A percentile compares a stretch with the other conserved stretches of the same genome.
Evolutionary conservation across 768 basidiomycete genomes (phyloP).

Genomic region (Rhodotorula babjevae): DNA sequence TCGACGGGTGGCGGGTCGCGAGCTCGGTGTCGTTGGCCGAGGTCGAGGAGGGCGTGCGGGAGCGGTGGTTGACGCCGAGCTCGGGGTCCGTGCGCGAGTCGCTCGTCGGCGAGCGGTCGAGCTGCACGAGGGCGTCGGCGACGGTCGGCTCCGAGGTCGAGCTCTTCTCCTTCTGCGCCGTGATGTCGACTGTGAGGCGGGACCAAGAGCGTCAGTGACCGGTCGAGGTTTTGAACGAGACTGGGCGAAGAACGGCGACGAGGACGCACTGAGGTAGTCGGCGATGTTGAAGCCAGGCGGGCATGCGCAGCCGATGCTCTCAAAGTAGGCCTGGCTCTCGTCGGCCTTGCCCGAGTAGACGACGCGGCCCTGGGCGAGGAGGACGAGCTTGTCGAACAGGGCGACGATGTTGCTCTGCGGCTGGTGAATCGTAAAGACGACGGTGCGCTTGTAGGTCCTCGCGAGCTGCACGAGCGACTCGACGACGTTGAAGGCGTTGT

Average conservation of each 20-base stretch:
- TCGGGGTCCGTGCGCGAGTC: slow-evolving; percentile 26
- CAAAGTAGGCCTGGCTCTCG: slow-evolving; percentile 75
- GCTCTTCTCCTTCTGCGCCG: slow-evolving; percentile 54
- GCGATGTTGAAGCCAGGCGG: slow-evolving; percentile 95
- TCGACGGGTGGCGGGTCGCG: slow-evolving; percentile 14
- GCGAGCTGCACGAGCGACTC: slow-evolving; percentile 82
- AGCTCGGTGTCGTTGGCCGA: slow-evolving; percentile 37
- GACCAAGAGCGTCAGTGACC: background rate
- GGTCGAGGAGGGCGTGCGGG: background rate
- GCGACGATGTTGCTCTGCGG: slow-evolving; percentile 96
- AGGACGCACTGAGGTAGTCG: slow-evolving; percentile 78
- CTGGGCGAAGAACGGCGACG: background rate
- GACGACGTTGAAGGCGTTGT: slow-evolving; percentile 90
- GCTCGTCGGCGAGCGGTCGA: background rate
- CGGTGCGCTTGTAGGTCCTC: slow-evolving; percentile 82
- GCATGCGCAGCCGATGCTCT: slow-evolving; percentile 71
- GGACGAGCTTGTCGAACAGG: slow-evolving; percentile 82
- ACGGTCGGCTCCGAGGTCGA: background rate
- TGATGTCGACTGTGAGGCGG: slow-evolving; percentile 60
- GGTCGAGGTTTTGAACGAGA: too few species aligned
- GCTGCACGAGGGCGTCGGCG: slow-evolving; percentile 22
- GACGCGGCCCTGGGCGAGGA: slow-evolving; percentile 75
- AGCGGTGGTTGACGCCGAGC: slow-evolving; percentile 8
- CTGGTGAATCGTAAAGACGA: slow-evolving; percentile 97
- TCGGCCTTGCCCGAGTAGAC: slow-evolving; percentile 76